Conservation (phyloP, 768 basidiomycete species). For the Mycena leptocephala region DNA sequence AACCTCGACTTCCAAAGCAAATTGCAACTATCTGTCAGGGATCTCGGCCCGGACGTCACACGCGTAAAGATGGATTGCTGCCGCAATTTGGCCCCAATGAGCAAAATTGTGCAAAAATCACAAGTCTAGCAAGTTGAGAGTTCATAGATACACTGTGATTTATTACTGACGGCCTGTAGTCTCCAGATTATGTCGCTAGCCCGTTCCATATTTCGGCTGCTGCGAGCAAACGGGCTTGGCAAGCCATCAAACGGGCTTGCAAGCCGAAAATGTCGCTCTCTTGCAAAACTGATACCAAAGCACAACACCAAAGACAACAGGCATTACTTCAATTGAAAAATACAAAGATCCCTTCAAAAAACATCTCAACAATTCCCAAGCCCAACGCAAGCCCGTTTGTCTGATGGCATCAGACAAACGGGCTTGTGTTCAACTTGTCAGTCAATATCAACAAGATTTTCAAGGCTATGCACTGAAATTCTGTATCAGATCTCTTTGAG, state of each 20-base stretch:
- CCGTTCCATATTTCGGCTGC: constrained; percentile 12
- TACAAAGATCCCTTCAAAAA: neutral
- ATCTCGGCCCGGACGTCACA: neutral
- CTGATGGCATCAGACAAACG: neutral
- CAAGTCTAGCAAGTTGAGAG: constrained; percentile 7
- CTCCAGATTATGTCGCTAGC: constrained; percentile 7
- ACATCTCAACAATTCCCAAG: neutral
- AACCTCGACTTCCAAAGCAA: neutral
- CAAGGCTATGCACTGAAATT: no score
- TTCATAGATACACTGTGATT: constrained; percentile 2
- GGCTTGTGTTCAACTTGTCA: constrained; percentile 9
- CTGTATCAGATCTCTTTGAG: no score
- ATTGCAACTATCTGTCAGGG: no score
- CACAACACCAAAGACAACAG: neutral
- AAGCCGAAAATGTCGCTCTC: constrained; percentile 16
- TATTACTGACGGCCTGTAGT: neutral
- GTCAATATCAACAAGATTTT: no score
- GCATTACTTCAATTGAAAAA: constrained; percentile 11
- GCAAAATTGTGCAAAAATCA: neutral
- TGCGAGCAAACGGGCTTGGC: no score
- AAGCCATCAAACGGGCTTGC: no score
- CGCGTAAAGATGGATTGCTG: neutral
- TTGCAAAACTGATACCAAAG: constrained; percentile 7
- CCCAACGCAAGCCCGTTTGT: neutral
- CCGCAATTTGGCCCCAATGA: neutral